Base-by-base conservation (phyloP, 106 monocot species). In the Chionographis japonica region DNA sequence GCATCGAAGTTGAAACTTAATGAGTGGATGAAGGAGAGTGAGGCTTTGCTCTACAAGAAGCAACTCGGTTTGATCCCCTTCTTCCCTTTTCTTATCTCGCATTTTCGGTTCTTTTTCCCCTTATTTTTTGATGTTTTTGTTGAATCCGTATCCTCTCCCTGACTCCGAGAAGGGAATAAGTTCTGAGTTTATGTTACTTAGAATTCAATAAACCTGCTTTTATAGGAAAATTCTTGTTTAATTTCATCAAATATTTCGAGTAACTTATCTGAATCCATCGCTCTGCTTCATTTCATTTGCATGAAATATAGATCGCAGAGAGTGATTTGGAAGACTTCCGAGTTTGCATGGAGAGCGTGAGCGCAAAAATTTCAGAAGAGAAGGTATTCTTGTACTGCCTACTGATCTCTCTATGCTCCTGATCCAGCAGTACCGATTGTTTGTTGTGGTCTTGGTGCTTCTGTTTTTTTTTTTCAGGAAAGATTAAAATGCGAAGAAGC, bases 281-380 rank as follows among this genome's bases (percentile, higher is more conserved):
- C 39, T 14, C 41, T 56, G n/a, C 61, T 65, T 67, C 14, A 20
- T 72, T 20, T 73, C 14, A 36, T 68, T 73, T 61, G 46, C 14
- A 37, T 74, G 56, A 39, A 79, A 52, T 50, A 89, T 85, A 89
- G 39, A 17, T 71, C 41, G 56, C 85, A 11, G 79, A 89, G 41
- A 57, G 56, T 61, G 85, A 89, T 77, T 54, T 85, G 66, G 76
- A 63, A 14, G 82, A 89, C 37, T 85, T 79, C 14, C 63, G 49
- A 51, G 63, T 60, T 64, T 85, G 66, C 53, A 57, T 89, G 41
- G 74, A 82, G 53, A 38, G 37, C 40, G 37, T 82, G 55, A 60
- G 42, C 46, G 36, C 46, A 43, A 49, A 89, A 65, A 52, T 74
- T 10, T 50, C 38, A 8, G 53, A 70, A 37, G 15, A 77, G 38